Conservation (phyloP, 495 filamentous ascomycete genomes). For the Annulohypoxylon maeteangense region DNA sequence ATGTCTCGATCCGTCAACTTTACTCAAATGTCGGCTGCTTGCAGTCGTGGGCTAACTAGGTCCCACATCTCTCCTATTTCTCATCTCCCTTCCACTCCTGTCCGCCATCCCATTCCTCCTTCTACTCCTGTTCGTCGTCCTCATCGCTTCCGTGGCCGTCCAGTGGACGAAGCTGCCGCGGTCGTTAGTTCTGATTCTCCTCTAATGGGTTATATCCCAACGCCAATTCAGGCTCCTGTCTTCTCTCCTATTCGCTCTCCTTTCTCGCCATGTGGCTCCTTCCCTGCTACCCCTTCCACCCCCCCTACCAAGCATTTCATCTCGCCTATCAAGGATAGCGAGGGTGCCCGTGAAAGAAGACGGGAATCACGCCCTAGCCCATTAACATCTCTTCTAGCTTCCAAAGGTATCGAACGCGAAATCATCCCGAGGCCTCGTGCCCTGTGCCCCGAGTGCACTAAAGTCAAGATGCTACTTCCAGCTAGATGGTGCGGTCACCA, state of each 20-base stretch:
- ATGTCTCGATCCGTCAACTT: conserved; percentile 23
- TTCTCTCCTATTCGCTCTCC: conserved; percentile 44
- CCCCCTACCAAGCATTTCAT: conserved; percentile 1
- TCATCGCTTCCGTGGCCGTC: not conserved
- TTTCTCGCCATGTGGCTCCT: conserved; percentile 39
- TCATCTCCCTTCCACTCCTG: conserved; percentile 7
- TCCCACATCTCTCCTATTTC: conserved; percentile 26
- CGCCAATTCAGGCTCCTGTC: conserved; percentile 40
- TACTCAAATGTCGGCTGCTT: conserved; percentile 38
- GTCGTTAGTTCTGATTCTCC: not conserved
- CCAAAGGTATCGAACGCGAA: not conserved
- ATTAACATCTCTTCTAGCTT: not conserved
- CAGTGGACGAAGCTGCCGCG: not conserved
- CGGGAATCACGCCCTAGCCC: conserved; percentile 27
- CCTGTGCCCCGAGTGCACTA: conserved; percentile 21
- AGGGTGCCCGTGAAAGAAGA: conserved; percentile 36
- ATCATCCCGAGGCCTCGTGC: not conserved
- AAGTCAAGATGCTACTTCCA: conserved; percentile 33
- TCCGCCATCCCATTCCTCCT: not conserved
- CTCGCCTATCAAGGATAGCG: conserved; percentile 14
- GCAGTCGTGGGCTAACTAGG: conserved; percentile 44
- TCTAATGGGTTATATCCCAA: conserved; percentile 27
- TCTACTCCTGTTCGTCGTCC: not conserved
- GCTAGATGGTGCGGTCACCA: conserved; percentile 30
- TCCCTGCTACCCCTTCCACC: conserved; percentile 26